These are phyloP conservation scores for Exophiala aquamarina DNA, from an alignment of 2,329 filamentous ascomycete species.

Conservation along the genomic window DNA sequence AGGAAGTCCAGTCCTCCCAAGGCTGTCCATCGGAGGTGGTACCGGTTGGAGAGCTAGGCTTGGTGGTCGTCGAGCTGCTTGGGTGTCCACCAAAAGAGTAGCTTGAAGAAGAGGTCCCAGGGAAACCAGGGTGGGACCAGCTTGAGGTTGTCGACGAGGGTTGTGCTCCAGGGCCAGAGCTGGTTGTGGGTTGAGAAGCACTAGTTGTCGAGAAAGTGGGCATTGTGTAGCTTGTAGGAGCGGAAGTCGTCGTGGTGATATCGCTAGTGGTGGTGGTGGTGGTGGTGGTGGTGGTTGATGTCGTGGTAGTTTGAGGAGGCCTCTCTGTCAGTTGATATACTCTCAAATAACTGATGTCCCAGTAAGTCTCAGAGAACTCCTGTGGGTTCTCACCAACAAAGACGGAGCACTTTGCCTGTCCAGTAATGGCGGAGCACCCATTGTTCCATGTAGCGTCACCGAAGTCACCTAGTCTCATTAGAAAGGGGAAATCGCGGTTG, in stretches of 20 bases:
- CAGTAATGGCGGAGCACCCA: slow-evolving; percentile 60
- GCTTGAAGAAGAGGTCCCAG: background rate
- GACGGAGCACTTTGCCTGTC: slow-evolving; percentile 60
- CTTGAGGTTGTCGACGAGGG: background rate
- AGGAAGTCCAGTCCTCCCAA: background rate
- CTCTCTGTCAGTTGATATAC: slow-evolving; percentile 50
- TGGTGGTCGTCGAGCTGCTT: background rate
- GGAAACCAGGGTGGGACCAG: background rate
- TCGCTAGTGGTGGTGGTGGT: slow-evolving; percentile 8
- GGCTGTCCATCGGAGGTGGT: background rate
- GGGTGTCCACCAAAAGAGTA: background rate
- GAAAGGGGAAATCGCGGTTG: background rate
- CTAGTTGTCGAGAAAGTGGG: slow-evolving; percentile 1
- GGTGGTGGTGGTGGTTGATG: slow-evolving; percentile 13
- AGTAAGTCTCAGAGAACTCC: slow-evolving; percentile 70
- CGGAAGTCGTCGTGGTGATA: slow-evolving; percentile 4
- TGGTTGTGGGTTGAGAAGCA: slow-evolving; percentile 3
- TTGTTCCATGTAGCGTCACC: slow-evolving; percentile 51
- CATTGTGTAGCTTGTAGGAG: slow-evolving; percentile 6
- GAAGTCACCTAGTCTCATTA: slow-evolving; percentile 46
- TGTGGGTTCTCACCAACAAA: slow-evolving; percentile 68
- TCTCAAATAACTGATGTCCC: slow-evolving; percentile 69
- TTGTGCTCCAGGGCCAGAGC: background rate
- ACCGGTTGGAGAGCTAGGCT: background rate
- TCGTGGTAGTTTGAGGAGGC: slow-evolving; percentile 5